phyloP scores from a whole-genome alignment of 2,329 filamentous ascomycete species.

The Monilinia fructicola region DNA sequence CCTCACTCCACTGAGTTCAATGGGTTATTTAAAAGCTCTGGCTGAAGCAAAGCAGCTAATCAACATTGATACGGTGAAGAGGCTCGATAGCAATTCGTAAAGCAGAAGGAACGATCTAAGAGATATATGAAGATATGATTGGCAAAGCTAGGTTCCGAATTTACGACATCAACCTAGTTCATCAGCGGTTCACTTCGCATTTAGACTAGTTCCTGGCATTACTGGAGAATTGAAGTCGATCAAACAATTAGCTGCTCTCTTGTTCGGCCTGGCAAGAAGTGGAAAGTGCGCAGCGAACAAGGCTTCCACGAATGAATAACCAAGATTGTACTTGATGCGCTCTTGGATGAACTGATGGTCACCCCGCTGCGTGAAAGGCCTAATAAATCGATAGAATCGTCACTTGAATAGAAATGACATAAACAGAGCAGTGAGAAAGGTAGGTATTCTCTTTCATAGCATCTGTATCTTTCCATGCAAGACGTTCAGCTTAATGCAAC shows the following conservation, averaged over 20 bases:
- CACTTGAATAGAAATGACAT: too few species aligned
- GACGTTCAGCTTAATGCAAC: too few species aligned
- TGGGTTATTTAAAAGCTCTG: neutral
- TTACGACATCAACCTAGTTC: neutral
- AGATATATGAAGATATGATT: slow-evolving; percentile 3
- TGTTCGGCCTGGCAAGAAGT: neutral
- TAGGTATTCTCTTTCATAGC: too few species aligned
- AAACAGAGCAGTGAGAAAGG: too few species aligned
- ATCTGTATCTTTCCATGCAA: too few species aligned
- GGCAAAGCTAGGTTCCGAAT: neutral
- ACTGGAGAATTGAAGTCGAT: neutral
- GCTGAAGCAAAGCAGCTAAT: neutral
- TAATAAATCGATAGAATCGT: neutral
- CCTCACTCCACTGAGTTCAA: neutral
- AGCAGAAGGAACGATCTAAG: neutral
- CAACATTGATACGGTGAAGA: neutral
- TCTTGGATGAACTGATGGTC: neutral
- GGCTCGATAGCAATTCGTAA: neutral
- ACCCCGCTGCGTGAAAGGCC: neutral
- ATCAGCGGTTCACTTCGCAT: neutral
- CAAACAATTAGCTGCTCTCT: neutral
- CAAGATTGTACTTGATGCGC: neutral
- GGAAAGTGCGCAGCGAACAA: neutral
- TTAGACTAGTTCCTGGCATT: neutral
- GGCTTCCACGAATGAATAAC: neutral